Percentiles rank a stretch among this genome's conserved stretches.
Conservation (phyloP, 352 stramenopile species). For the Globisporangium acanthophoron region DNA sequence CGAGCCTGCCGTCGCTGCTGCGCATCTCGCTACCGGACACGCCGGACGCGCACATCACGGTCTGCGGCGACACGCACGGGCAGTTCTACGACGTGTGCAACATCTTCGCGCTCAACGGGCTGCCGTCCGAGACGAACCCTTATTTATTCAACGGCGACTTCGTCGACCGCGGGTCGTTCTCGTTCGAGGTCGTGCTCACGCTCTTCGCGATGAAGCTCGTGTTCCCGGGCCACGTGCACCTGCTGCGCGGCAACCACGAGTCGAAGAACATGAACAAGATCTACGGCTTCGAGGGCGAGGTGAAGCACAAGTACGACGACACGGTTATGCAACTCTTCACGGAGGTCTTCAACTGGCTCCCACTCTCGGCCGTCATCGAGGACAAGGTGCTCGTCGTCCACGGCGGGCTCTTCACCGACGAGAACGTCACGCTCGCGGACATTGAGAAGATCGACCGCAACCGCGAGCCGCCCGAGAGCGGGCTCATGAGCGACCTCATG, state of each 20-base stretch:
- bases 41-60: slow-evolving; percentile 82
- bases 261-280: slow-evolving; percentile 99
- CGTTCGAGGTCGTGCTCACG: slow-evolving; percentile 97
- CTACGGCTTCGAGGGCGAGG: slow-evolving; percentile 99
- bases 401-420: slow-evolving; percentile 93
- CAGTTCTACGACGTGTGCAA: slow-evolving; percentile 99
- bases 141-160: slow-evolving; percentile 99
- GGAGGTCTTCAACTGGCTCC: slow-evolving; percentile 98
- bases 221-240: slow-evolving; percentile 90
- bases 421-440: slow-evolving; percentile 91
- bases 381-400: slow-evolving; percentile 96
- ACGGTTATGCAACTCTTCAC: slow-evolving; percentile 99
- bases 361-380: slow-evolving; percentile 93
- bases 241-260: slow-evolving; percentile 97
- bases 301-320: slow-evolving; percentile 99
- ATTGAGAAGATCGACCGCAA: slow-evolving; percentile 96
- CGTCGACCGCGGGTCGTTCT: slow-evolving; percentile 98
- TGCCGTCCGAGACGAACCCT: slow-evolving; percentile 92
- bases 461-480: slow-evolving; percentile 92
- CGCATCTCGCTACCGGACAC: slow-evolving; percentile 57
- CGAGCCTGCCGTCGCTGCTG: slow-evolving; percentile 89
- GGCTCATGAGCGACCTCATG: slow-evolving; percentile 90
- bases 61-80: slow-evolving; percentile 99
- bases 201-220: slow-evolving; percentile 97
- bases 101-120: slow-evolving; percentile 98